Evolutionary conservation across 2,329 filamentous ascomycete genomes (phyloP).

Genomic region (Colletotrichum tropicicola): DNA sequence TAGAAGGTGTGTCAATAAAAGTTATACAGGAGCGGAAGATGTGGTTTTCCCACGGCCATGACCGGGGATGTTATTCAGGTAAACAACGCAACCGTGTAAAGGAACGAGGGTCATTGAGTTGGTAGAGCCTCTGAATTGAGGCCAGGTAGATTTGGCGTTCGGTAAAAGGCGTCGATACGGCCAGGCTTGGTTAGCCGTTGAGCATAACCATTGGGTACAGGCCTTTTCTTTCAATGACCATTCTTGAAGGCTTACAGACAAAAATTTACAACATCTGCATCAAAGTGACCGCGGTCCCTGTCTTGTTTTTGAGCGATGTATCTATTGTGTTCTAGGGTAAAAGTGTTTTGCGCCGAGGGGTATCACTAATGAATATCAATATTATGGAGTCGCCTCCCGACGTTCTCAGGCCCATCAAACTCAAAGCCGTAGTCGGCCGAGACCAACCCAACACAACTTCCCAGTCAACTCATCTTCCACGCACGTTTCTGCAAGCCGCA

Average conservation of each 20-base stretch:
- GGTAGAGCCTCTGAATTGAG: neutral
- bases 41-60: too few species aligned
- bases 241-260: too few species aligned
- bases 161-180: neutral
- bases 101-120: neutral
- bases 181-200: neutral
- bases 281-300: too few species aligned
- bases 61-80: too few species aligned
- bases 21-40: too few species aligned
- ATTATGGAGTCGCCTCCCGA: neutral
- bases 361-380: constrained; percentile 24
- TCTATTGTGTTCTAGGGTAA: constrained; percentile 3
- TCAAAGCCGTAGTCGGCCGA: neutral
- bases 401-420: too few species aligned
- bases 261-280: too few species aligned
- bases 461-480: neutral
- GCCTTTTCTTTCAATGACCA: neutral
- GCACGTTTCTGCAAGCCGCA: neutral
- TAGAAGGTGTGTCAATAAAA: too few species aligned
- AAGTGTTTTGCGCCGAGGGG: constrained; percentile 6
- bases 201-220: neutral
- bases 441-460: neutral
- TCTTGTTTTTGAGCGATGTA: neutral
- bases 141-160: constrained; percentile 9
- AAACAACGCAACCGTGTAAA: too few species aligned